Percentiles rank a stretch among this genome's conserved stretches.
Conservation (phyloP, 2,329 filamentous ascomycete species). For the Furcasterigmium sp. region DNA sequence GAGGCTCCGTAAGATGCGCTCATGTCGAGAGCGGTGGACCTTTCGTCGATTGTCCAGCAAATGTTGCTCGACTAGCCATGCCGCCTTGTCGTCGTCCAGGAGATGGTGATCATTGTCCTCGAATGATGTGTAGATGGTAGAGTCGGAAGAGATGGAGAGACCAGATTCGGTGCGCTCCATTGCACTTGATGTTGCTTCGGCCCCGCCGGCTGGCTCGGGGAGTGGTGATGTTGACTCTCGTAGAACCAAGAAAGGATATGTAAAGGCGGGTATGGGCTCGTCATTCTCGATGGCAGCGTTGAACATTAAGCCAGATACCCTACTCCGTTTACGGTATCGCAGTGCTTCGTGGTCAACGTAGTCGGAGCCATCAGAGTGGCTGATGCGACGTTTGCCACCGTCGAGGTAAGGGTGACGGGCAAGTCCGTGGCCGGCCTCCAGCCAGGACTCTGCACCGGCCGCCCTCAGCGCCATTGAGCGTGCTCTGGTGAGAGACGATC, state of each 20-base stretch:
- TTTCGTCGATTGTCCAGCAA: conserved; percentile 38
- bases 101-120: conserved; percentile 26
- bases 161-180: conserved; percentile 47
- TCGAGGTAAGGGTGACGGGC: conserved; percentile 17
- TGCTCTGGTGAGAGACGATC: conserved; percentile 16
- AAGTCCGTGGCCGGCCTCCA: conserved; percentile 4
- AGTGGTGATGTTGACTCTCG: conserved; percentile 24
- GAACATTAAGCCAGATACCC: conserved; percentile 1
- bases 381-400: conserved; percentile 33
- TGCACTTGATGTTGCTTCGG: conserved; percentile 14
- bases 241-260: conserved; percentile 30
- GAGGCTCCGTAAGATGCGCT: conserved; percentile 52
- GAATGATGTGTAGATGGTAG: conserved; percentile 18
- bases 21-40: conserved; percentile 44
- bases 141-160: conserved; percentile 39
- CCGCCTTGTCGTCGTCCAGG: conserved; percentile 41
- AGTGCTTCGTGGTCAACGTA: conserved; percentile 19
- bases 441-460: conserved; percentile 10
- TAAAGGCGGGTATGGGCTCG: too few relatives aligned
- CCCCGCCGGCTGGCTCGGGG: conserved; percentile 5
- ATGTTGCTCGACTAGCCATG: conserved; percentile 41
- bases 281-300: too few relatives aligned
- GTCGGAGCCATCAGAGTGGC: conserved; percentile 26
- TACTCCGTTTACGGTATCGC: conserved; percentile 7
- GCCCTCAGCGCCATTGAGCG: conserved; percentile 24